Base-by-base conservation (phyloP, 805 yeast species). In the Candida andamanensis region DNA sequence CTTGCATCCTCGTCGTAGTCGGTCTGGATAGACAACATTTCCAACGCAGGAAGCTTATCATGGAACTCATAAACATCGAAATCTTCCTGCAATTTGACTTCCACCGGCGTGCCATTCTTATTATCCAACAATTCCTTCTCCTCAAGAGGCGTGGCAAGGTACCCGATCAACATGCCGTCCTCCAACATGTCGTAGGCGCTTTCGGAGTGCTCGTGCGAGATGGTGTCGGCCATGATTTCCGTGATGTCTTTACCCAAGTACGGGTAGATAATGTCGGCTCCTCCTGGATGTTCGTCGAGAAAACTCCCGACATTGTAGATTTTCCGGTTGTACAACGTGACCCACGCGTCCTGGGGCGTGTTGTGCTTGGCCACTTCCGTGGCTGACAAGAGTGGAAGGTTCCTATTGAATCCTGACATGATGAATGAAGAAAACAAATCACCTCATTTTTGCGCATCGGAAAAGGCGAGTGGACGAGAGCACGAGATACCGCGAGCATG, bases 171-270 rank as follows among this genome's bases (percentile, higher is more conserved):
- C 59, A 78, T 81, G 36, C 72, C 79, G 27, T 89, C 95, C 40
- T 81, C 84, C 41, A 90, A 63, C 72, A 89, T 80, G 32, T 85
- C 92, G 55, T 84, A 82, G 1, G 97, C 95, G 28, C 80, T 64
- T 40, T 84, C 90, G 4, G 92, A 78, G 56, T 90, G 96, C 30
- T 72, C 76, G 54, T 89, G 96, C 22, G 80, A 67, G 3, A 63
- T 62, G 14, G 64, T 66, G 49, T 90, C 97, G 6, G 80, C 77
- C 72, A 90, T 73, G 29, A 86, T 78, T 32, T 74, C 75, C 7
- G 96, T 85, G 32, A 74, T 54, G 42, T 76, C 82, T 42, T 70
- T 65, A 15, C 82, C 85, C 22, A 75, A 78, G 43, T 72, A 72
- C 3, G 72, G 76, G 33, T 72, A 37, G 29, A 78, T 67, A n/a